Evolutionary conservation across 345 rosid genomes (phyloP), one percentile per base, ranked within the genome.

Genomic region (Limnanthes douglasii): DNA sequence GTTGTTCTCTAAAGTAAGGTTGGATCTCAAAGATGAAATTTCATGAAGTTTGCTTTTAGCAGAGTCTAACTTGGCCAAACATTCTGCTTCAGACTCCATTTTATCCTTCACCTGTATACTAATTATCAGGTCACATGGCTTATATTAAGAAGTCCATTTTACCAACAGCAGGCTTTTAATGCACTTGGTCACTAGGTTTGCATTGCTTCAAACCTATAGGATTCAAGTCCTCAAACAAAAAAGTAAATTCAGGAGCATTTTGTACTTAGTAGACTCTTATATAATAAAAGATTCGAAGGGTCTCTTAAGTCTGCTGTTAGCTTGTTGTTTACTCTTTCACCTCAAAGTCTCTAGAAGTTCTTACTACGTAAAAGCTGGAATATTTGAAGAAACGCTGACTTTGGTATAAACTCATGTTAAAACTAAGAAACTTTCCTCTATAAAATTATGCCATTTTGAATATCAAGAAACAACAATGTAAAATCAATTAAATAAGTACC

Each of bases 1-100:
- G 3, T 5, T 45, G 32, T 51, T 84, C 45, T 72, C 70, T 28
- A 30, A 20, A 8, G 37, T 41, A 50, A 75, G 59, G 47, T 53
- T 43, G 29, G 48, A 46, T 41, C 61, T 84, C 60, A 47, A 45
- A 37, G 19, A 52, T 39, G 54, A 33, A 53, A 71, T 56, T 40
- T 56, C 63, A 41, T 61, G 54, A 27, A 75, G 72, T 63, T 73
- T 72, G 39, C 48, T 52, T 59, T 55, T 64, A 19, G 69, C 80
- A 41, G 59, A 52, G 27, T 64, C 66, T 56, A 73, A 50, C 40
- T 59, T 38, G 38, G 43, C 50, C 54, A 34, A n/a, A n/a, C n/a
- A n/a, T n/a, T n/a, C n/a, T n/a, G n/a, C n/a, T n/a, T n/a, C n/a
- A n/a, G n/a, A n/a, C n/a, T n/a, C n/a, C n/a, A n/a, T n/a, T n/a